Evolutionary conservation across 148 eudicot genomes (phyloP).

Genomic region (Rhododendron vialii): DNA sequence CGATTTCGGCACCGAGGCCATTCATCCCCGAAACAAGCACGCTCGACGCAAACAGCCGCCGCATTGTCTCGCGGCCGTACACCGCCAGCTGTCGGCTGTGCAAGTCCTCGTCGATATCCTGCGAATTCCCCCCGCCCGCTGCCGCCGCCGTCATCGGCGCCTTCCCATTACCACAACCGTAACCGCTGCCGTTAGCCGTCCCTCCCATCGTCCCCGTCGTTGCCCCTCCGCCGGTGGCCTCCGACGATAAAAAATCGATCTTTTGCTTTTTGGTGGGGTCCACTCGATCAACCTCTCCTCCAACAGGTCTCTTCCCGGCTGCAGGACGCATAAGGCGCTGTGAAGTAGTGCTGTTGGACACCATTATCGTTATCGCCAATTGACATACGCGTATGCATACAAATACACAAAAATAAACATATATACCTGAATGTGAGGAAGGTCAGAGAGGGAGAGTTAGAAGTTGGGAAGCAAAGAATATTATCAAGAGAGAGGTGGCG

Average conservation of each 20-base stretch:
- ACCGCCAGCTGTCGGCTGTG: constrained; percentile 87
- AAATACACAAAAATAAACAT: not conserved
- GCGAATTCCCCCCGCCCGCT: constrained; percentile 21
- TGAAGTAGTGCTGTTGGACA: constrained; percentile 28
- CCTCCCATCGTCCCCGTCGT: constrained; percentile 12
- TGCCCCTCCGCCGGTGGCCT: constrained; percentile 9
- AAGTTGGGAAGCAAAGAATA: constrained; percentile 7
- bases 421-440: not conserved
- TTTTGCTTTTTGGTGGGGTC: constrained; percentile 42
- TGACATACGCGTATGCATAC: not conserved
- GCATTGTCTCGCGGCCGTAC: constrained; percentile 85
- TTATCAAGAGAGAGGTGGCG: not conserved
- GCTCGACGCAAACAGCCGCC: constrained; percentile 67
- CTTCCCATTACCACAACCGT: constrained; percentile 24
- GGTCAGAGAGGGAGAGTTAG: not conserved
- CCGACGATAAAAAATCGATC: constrained; percentile 27
- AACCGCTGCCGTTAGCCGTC: constrained; percentile 17
- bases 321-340: constrained; percentile 71
- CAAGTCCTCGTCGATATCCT: constrained; percentile 75
- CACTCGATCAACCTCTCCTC: constrained; percentile 40
- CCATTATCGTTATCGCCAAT: not conserved
- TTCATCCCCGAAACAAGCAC: constrained; percentile 70
- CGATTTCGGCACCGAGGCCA: constrained; percentile 87
- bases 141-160: constrained; percentile 19
- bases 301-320: constrained; percentile 47